Base-by-base conservation (phyloP, 441 rosid genomes). In the Populus hybrid region DNA sequence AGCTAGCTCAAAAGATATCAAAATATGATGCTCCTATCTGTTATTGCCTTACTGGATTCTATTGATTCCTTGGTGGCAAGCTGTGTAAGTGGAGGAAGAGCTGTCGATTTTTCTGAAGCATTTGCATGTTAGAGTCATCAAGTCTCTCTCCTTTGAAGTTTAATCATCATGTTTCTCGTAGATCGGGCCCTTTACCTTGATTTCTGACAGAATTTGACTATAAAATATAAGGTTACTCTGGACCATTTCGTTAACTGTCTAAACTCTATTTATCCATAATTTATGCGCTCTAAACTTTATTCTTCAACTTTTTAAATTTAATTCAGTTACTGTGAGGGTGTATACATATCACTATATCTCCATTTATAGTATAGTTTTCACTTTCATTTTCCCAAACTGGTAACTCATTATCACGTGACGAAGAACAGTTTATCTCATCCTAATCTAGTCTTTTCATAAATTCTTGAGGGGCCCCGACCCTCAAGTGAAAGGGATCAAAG, bases 351-450 rank as follows among this genome's bases (percentile, higher is more conserved):
- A 24, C 24, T 24, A 28, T 68, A 75, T 54, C 65, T 81, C 57
- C 32, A 40, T 26, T 75, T 67, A 16, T 36, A 7, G 57, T 30
- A 5, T 10, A 6, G 6, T 8, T 23, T 67, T 69, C 81, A 81
- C 28, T 67, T 78, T 30, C 54, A 28, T 77, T 73, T 59, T 69
- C 81, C 75, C 35, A 69, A 77, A 70, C 5, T 67, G 70, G 40
- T 66, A 77, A 32, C 67, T 57, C 77, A 69, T 0, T n/a, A 54
- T 42, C 42, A 72, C 75, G 69, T 61, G 79, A 72, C 78, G 4
- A 14, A 69, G 21, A 18, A 20, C 54, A 26, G 7, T 38, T 74
- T 2, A 10, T 65, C 69, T 40, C 30, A 50, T n/a, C 73, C 57
- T 30, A 1, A 12, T 6, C 67, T 59, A 42, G 3, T 54, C 16